phyloP scores from a whole-genome alignment of 2,329 filamentous ascomycete genomes.

The Cladophialophora yegresii region DNA sequence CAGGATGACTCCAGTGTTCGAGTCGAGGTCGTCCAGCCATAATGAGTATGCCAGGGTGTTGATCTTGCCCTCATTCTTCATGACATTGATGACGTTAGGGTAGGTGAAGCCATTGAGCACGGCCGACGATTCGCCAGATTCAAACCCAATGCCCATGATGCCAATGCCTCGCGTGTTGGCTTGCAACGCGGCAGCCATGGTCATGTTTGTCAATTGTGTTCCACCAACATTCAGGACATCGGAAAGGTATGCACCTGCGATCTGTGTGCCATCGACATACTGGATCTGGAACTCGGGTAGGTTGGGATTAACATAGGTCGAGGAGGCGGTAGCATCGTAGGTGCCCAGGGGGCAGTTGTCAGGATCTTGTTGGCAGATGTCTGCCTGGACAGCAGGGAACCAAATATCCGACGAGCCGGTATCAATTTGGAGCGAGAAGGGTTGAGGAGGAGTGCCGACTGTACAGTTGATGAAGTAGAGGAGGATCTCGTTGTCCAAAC shows the following conservation, averaged over 20 bases:
- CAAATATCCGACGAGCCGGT: constrained; percentile 71
- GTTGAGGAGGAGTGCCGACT: constrained; percentile 63
- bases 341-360: constrained; percentile 30
- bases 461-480: constrained; percentile 66
- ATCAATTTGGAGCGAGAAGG: constrained; percentile 62
- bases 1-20: constrained; percentile 69
- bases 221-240: constrained; percentile 43
- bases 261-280: constrained; percentile 44
- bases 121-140: constrained; percentile 34
- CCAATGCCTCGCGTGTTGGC: constrained; percentile 36
- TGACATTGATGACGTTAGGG: constrained; percentile 64
- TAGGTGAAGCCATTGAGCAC: constrained; percentile 46
- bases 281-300: constrained; percentile 41
- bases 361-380: constrained; percentile 31
- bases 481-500: constrained; percentile 33
- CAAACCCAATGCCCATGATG: constrained; percentile 48
- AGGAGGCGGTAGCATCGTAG: constrained; percentile 36
- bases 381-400: constrained; percentile 47
- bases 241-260: constrained; percentile 44
- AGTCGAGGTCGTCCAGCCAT: constrained; percentile 53
- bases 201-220: constrained; percentile 42
- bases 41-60: constrained; percentile 52
- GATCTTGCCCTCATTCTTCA: constrained; percentile 58
- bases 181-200: constrained; percentile 42
- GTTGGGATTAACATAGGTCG: constrained; percentile 29